Evolutionary conservation across 192 early-diverging fungal genomes (phyloP), one percentile per base, ranked within the genome.

Genomic region (Coemansia sp.): DNA sequence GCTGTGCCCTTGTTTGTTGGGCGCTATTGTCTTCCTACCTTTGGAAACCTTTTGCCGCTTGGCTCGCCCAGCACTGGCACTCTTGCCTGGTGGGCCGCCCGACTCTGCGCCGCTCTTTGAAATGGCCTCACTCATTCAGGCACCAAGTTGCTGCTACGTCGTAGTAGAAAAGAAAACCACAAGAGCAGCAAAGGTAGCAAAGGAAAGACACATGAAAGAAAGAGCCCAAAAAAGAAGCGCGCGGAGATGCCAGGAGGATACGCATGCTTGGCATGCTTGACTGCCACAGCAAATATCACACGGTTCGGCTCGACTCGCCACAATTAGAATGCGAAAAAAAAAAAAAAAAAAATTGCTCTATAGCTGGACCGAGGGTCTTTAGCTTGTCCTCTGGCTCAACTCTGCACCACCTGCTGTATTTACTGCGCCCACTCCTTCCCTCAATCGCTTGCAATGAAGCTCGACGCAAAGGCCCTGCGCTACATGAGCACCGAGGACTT

Each of bases 401-500:
- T 52, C 48, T 12, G 11, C 21, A 23, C 9, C 4, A 26, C 13
- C 13, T 25, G 3, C 23, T 52, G 12, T 25, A 23, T 11, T 3
- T 47, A 47, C 6, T 18, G 18, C 20, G 45, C 45, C 18, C 21
- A 20, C 20, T 23, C 8, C 2, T 47, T 11, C n/a, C 45, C 0
- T 23, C 3, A 7, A 18, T 47, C 45, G 21, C 48, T 25, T n/a
- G 76, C 26, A 20, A 99, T 98, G 97, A 99, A 94, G 81, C 85
- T 99, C 21, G 92, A 99, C 76, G 88, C 91, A 45, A 99, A 94
- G 81, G 87, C 90, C 31, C 77, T 99, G 52, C 91, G 96, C 56
- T 99, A 99, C 82, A 90, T 99, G 87, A 86, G 90, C 66, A 72
- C 73, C 33, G 96, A 98, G 57, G 94, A 97, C 70, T 99, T 96